A percentile compares a stretch with the other conserved stretches of the same genome.
Evolutionary conservation across 352 stramenopile species (phyloP).

Genomic region (Phytophthora hibernalis): DNA sequence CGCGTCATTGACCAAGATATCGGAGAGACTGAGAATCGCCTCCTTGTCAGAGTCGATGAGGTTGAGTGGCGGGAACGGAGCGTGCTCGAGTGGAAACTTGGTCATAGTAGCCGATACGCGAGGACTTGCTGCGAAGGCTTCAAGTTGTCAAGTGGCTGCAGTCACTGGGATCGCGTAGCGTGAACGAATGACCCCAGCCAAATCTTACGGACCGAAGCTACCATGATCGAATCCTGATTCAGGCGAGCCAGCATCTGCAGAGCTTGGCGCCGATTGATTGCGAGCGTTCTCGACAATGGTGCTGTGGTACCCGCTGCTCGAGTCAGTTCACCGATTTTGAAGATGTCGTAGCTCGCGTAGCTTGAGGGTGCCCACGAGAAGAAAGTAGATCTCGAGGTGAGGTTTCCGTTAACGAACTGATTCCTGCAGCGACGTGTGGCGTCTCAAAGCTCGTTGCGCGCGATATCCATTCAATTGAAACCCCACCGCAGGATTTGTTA

Average conservation of each 20-base stretch:
- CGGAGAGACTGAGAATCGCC: conserved; percentile 31
- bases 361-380: conserved; percentile 16
- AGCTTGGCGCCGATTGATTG: conserved; percentile 22
- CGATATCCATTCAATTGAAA: conserved; percentile 15
- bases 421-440: conserved; percentile 8
- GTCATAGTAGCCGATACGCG: conserved; percentile 20
- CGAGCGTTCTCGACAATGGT: conserved; percentile 12
- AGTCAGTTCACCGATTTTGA: conserved; percentile 17
- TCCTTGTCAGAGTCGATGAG: conserved; percentile 37
- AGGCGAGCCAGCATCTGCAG: conserved; percentile 20
- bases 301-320: conserved; percentile 15
- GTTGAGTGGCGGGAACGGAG: conserved; percentile 45
- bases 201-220: conserved; percentile 8
- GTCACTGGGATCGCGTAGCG: not conserved
- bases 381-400: conserved; percentile 20
- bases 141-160: conserved; percentile 20
- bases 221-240: conserved; percentile 28
- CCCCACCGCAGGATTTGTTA: conserved; percentile 14
- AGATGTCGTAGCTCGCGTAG: not conserved
- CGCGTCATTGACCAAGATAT: conserved; percentile 34
- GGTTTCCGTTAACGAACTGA: conserved; percentile 28
- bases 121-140: conserved; percentile 13
- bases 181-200: not conserved
- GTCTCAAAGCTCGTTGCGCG: not conserved
- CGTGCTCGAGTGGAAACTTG: conserved; percentile 39